Percentiles rank a stretch among this genome's conserved stretches.
Conservation (phyloP, 441 rosid species). For the Populus hybrid region DNA sequence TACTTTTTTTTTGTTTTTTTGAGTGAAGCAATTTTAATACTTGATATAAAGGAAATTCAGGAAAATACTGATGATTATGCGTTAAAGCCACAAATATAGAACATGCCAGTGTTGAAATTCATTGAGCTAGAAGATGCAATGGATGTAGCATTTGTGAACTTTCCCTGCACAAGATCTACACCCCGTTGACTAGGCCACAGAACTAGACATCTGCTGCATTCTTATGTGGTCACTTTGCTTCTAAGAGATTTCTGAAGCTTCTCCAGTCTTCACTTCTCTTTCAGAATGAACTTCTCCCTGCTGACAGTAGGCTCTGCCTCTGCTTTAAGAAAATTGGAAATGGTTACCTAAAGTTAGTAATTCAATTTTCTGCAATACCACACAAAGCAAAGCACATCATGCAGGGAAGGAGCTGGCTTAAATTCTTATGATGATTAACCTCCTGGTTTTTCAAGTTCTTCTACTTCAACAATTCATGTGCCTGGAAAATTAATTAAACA, state of each 20-base stretch:
- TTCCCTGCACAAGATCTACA: too few species aligned
- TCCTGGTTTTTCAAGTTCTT: constrained; percentile 60
- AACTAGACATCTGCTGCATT: neutral
- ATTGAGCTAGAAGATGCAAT: too few species aligned
- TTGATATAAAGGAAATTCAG: too few species aligned
- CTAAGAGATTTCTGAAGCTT: constrained; percentile 32
- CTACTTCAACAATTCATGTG: constrained; percentile 66
- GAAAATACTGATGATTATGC: too few species aligned
- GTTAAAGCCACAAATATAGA: too few species aligned
- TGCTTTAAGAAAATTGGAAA: constrained; percentile 22
- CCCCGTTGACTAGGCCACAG: too few species aligned
- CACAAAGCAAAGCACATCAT: neutral
- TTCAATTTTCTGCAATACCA: neutral
- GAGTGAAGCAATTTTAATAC: too few species aligned
- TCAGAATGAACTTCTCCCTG: constrained; percentile 22
- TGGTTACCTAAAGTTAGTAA: constrained; percentile 13
- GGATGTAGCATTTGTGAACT: too few species aligned
- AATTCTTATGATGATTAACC: constrained; percentile 27
- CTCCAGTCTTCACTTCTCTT: constrained; percentile 21
- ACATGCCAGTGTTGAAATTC: too few species aligned
- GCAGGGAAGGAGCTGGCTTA: neutral
- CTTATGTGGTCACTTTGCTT: constrained; percentile 23
- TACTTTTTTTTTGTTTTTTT: too few species aligned
- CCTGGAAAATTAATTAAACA: constrained; percentile 39
- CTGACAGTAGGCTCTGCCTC: constrained; percentile 29